A percentile compares a stretch with the other conserved stretches of the same genome.
Conservation (phyloP, 2,329 filamentous ascomycete genomes). For the Coleophoma eucalyptorum region DNA sequence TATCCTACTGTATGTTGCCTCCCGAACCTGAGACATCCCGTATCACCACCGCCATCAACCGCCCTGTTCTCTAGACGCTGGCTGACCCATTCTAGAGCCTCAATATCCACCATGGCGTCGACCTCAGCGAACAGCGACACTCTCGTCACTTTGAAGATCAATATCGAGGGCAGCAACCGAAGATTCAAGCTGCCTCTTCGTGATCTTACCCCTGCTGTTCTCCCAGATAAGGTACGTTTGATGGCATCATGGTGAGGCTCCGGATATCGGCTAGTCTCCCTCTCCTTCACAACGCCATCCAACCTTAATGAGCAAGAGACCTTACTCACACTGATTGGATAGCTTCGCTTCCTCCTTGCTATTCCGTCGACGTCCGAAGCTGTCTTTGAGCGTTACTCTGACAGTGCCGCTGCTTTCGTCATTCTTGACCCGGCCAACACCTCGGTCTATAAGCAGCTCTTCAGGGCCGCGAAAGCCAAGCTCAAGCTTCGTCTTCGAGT, state of each 20-base stretch:
- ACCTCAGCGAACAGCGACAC: conserved; percentile 52
- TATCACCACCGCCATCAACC: conserved; percentile 19
- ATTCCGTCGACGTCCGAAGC: conserved; percentile 60
- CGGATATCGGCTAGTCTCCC: conserved; percentile 3
- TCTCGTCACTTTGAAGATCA: conserved; percentile 81
- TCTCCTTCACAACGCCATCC: neutral
- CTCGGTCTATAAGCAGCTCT: conserved; percentile 92
- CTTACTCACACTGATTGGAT: conserved; percentile 6
- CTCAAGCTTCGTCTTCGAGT: conserved; percentile 90
- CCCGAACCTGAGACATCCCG: conserved; percentile 11
- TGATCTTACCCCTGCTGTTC: conserved; percentile 69
- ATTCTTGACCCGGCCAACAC: conserved; percentile 73
- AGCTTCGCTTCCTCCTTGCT: conserved; percentile 68
- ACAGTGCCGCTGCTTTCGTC: conserved; percentile 81
- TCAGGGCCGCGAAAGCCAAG: conserved; percentile 96
- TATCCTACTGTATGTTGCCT: neutral
- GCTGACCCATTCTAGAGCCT: conserved; percentile 16
- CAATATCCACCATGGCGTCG: conserved; percentile 25
- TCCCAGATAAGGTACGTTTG: conserved; percentile 77
- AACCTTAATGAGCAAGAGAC: neutral
- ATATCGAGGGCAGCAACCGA: conserved; percentile 69
- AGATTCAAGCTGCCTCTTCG: conserved; percentile 87
- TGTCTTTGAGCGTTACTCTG: conserved; percentile 88
- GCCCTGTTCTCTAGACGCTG: conserved; percentile 8
- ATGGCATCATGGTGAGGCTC: conserved; percentile 12